Evolutionary conservation across 2,329 filamentous ascomycete genomes (phyloP).

Genomic region (Exophiala dermatitidis): DNA sequence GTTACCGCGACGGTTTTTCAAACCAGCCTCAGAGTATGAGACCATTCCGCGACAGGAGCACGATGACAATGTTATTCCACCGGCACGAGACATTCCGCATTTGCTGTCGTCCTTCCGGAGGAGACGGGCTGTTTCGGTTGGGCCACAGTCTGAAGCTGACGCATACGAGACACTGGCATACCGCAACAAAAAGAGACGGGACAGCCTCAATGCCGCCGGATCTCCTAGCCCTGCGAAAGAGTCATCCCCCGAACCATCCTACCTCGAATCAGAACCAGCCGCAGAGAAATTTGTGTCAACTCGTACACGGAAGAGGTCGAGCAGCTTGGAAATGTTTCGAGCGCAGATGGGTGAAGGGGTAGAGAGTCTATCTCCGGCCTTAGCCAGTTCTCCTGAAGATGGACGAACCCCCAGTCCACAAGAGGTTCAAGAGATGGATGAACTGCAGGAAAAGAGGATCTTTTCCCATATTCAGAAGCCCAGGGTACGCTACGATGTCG

Average conservation of each 20-base stretch:
- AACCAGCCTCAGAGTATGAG: conserved; percentile 82
- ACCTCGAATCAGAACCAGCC: conserved; percentile 3
- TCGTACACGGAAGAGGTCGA: conserved; percentile 21
- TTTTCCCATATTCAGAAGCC: conserved; percentile 79
- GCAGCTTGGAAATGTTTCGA: conserved; percentile 57
- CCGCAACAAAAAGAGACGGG: conserved; percentile 61
- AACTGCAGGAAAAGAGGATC: conserved; percentile 62
- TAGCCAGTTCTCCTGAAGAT: background rate
- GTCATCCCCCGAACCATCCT: conserved; percentile 11
- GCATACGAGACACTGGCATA: conserved; percentile 94
- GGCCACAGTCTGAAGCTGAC: conserved; percentile 91
- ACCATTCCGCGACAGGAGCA: conserved; percentile 66
- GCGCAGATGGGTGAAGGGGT: conserved; percentile 63
- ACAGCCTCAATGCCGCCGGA: conserved; percentile 43
- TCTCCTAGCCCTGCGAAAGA: conserved; percentile 9
- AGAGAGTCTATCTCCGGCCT: conserved; percentile 10
- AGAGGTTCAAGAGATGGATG: conserved; percentile 27
- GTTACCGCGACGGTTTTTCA: conserved; percentile 84
- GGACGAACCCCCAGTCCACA: conserved; percentile 15
- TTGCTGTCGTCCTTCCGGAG: conserved; percentile 73
- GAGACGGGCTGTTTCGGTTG: conserved; percentile 76
- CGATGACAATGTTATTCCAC: conserved; percentile 83
- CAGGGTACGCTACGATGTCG: conserved; percentile 92
- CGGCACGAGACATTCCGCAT: conserved; percentile 76
- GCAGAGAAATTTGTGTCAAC: background rate